Base-by-base conservation (phyloP, 371 early-diverging fungal species). In the Mucor irregularis region DNA sequence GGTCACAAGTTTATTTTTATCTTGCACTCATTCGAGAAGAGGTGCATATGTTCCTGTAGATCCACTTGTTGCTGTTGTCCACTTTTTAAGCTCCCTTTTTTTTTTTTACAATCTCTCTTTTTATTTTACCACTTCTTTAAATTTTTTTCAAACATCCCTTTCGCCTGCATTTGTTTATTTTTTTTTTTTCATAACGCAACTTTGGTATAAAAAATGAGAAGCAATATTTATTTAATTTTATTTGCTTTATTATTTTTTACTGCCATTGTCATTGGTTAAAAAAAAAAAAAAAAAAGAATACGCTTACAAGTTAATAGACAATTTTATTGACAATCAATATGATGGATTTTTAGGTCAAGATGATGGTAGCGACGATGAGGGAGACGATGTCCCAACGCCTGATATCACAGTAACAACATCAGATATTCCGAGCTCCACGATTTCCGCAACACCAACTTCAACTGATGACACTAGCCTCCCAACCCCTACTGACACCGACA, bases 201-300 rank as follows among this genome's bases (percentile, higher is more conserved):
- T 17, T 17, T 30, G 8, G 11, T 16, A 29, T 16, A 46, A 30
- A n/a, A 46, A 13, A 51, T 51, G 52, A 51, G 40, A 35, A 51
- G 29, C 11, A 29, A 30, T 16, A 7, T 40, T 3, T 16, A 40
- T 30, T 24, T 51, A 30, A 8, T 40, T 9, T 19, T 51, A 24
- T 42, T 42, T 24, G 42, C 24, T 21, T 24, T 42, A 42, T 17
- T 42, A 21, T 11, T 21, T 17, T 24, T 42, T 11, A 42, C 24
- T 21, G 42, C 42, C 17, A 24, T 42, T 13, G 24, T 42, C 2
- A 24, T 42, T 24, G 42, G 42, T 42, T n/a, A n/a, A n/a, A n/a
- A n/a, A n/a, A n/a, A n/a, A n/a, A n/a, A n/a, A n/a, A n/a, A n/a
- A 38, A 19, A 38, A 7, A 38, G 16, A n/a, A 25, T 4, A 17